A percentile compares a stretch with the other conserved stretches of the same genome.
These are phyloP conservation scores for Camellia oleifera DNA, from an alignment of 179 eudicot genomes.

Conservation along the genomic window DNA sequence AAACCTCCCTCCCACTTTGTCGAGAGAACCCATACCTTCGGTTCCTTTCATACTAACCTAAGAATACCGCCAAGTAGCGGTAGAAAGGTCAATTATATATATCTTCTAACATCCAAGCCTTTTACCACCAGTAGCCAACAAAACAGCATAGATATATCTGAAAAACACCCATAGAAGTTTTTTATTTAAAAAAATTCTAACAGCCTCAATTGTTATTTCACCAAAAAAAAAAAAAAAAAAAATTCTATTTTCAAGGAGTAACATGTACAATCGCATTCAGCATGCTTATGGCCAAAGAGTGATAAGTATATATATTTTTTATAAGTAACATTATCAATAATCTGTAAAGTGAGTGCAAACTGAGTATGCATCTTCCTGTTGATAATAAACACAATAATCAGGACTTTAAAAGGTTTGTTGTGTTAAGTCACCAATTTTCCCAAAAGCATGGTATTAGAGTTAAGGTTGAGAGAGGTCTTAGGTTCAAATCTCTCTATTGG, in stretches of 20 bases:
- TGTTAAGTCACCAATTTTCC: too few species aligned
- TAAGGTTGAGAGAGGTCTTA: too few species aligned
- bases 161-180: neutral
- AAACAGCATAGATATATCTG: neutral
- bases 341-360: neutral
- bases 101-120: neutral
- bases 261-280: neutral
- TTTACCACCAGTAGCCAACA: slow-evolving; percentile 10
- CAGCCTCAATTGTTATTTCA: neutral
- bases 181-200: neutral
- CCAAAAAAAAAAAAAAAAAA: neutral
- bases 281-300: neutral
- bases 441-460: too few species aligned
- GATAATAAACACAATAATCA: neutral
- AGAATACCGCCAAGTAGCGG: neutral
- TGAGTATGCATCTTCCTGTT: neutral
- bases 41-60: neutral
- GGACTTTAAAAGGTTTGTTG: neutral
- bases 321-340: neutral
- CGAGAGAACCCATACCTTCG: neutral
- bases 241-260: neutral
- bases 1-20: neutral
- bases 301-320: neutral
- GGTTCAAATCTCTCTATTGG: too few species aligned
- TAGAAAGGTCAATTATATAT: neutral